Evolutionary conservation across 1,284 basidiomycete species (phyloP), one percentile per base, ranked within the genome.

Genomic region (Fomitiporia mediterranea): DNA sequence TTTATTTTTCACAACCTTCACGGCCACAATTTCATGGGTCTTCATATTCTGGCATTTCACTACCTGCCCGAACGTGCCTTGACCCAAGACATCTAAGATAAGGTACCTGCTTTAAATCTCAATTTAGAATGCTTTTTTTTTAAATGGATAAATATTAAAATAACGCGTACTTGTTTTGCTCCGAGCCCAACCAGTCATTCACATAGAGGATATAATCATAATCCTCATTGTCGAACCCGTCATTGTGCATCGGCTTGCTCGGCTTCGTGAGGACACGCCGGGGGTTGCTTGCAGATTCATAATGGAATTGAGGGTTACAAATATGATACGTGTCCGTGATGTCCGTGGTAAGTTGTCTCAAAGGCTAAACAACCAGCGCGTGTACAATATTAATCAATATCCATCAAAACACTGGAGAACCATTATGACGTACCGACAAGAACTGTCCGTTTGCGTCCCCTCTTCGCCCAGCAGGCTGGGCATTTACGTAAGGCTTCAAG

Each of bases 31-130:
- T 70, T 98, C 95, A 71, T 98, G 94, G 37, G 92, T 98, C 72
- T 95, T 92, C 89, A 98, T 96, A 69, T 99, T 98, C 71, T 98
- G 97, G 69, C 97, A 99, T 71, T 99, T 99, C 68, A 99, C 97
- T 27, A 99, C 96, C 71, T 99, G 96, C 1, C 97, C 96, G 65
- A 99, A 99, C 2, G 96, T 99, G 34, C 96, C 96, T 71, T 99
- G 96, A 13, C 96, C 96, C 32, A 99, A 82, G 55, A 99, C 92
- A 71, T 99, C 97, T 48, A 99, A 83, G 67, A 99, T 99, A 64
- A 99, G 79, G 70, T 98, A 99, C 69, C 93, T 93, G 72, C 53
- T 55, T 8, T 46, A 65, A 63, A 51, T n/a, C 35, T 55, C 53
- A 55, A 56, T 55, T 49, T 30, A 43, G 39, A 48, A 25, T 38